Conservation (phyloP, 768 basidiomycete species). For the Amanita polypyramis region DNA sequence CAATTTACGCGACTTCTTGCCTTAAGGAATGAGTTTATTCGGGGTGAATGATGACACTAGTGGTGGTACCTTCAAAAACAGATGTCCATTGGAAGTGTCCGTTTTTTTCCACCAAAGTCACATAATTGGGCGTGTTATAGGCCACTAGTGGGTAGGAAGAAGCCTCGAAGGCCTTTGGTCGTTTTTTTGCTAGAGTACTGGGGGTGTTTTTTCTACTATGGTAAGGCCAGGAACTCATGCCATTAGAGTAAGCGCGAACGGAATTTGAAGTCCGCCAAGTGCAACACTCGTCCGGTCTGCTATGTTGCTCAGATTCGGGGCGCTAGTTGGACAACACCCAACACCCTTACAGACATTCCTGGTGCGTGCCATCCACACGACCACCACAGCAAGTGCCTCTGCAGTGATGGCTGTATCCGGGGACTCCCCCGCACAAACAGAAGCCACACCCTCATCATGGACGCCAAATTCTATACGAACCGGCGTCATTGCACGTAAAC, state of each 20-base stretch:
- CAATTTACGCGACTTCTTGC: not conserved
- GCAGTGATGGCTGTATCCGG: not conserved
- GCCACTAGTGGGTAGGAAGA: slow-evolving; percentile 45
- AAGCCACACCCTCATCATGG: slow-evolving; percentile 49
- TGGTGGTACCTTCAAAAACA: slow-evolving; percentile 19
- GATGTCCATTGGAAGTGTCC: slow-evolving; percentile 44
- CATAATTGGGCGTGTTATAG: slow-evolving; percentile 43
- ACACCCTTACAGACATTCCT: slow-evolving; percentile 14
- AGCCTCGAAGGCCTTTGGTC: slow-evolving; percentile 15
- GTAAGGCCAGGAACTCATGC: slow-evolving; percentile 71
- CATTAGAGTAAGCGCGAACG: slow-evolving; percentile 29
- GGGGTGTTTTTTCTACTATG: slow-evolving; percentile 27
- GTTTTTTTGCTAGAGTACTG: slow-evolving; percentile 16
- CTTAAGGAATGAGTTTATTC: slow-evolving; percentile 5
- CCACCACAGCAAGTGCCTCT: slow-evolving; percentile 18
- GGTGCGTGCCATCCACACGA: slow-evolving; percentile 34
- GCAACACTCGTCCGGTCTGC: slow-evolving; percentile 8
- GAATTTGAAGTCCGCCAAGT: slow-evolving; percentile 19
- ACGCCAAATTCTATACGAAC: slow-evolving; percentile 78
- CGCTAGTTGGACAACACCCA: slow-evolving; percentile 28
- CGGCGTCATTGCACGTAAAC: slow-evolving; percentile 88
- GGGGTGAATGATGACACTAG: slow-evolving; percentile 8
- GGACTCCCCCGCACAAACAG: slow-evolving; percentile 17
- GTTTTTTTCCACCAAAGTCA: slow-evolving; percentile 36
- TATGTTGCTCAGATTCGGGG: slow-evolving; percentile 41